A percentile compares a stretch with the other conserved stretches of the same genome.
phyloP scores from a whole-genome alignment of 2,329 filamentous ascomycete genomes.

The Chalaropsis ovoidea region DNA sequence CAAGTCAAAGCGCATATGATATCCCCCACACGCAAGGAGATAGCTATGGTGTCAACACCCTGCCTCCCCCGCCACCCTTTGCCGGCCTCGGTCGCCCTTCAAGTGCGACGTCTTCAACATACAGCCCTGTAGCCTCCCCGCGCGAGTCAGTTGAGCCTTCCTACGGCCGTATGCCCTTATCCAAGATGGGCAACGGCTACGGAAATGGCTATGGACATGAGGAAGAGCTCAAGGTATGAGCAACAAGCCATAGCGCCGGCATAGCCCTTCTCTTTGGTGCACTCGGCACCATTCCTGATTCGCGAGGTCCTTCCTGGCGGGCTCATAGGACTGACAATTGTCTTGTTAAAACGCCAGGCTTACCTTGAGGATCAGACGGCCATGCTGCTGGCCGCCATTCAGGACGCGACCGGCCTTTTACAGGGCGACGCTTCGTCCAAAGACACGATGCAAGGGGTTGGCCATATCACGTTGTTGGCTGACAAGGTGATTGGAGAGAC shows the following conservation, averaged over 20 bases:
- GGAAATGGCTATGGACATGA: constrained; percentile 22
- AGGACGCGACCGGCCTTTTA: constrained; percentile 65
- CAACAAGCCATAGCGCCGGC: neutral
- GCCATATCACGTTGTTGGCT: constrained; percentile 59
- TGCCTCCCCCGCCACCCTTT: constrained; percentile 47
- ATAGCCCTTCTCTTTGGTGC: neutral
- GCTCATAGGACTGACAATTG: neutral
- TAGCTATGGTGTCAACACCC: constrained; percentile 23
- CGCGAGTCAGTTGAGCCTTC: constrained; percentile 43
- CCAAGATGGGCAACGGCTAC: constrained; percentile 21
- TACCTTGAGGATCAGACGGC: constrained; percentile 79
- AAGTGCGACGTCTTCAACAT: constrained; percentile 61
- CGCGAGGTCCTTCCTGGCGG: neutral
- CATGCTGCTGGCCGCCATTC: constrained; percentile 66
- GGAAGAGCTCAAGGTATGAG: constrained; percentile 25
- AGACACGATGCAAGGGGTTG: constrained; percentile 59
- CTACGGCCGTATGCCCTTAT: constrained; percentile 20
- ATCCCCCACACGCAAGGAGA: constrained; percentile 17
- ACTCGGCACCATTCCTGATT: neutral
- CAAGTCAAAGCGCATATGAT: constrained; percentile 24
- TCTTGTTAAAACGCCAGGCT: constrained; percentile 39
- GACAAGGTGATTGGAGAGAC: constrained; percentile 59
- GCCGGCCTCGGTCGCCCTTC: constrained; percentile 48
- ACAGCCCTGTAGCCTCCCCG: constrained; percentile 63
- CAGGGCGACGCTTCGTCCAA: constrained; percentile 53